A percentile compares a stretch with the other conserved stretches of the same genome.
Conservation (phyloP, 2,329 filamentous ascomycete species). For the Curvularia sp. region DNA sequence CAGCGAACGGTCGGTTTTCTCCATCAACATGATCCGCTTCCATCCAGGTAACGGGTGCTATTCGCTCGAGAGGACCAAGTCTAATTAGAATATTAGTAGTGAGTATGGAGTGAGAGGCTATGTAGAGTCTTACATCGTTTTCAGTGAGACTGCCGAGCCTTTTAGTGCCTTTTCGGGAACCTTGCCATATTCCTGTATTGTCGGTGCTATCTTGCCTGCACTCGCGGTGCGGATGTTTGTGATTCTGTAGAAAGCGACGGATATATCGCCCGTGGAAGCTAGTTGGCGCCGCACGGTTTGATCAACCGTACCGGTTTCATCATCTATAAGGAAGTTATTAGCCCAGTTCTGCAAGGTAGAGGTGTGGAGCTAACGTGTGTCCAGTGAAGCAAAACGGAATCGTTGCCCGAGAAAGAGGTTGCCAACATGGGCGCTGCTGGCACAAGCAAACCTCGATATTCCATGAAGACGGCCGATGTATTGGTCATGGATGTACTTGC, state of each 20-base stretch:
- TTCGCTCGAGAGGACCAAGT: constrained; percentile 4
- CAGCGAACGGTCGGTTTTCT: constrained; percentile 16
- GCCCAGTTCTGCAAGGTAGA: not conserved
- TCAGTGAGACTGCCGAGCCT: constrained; percentile 12
- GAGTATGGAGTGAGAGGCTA: not conserved
- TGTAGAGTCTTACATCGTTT: constrained; percentile 5
- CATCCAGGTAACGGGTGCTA: constrained; percentile 8
- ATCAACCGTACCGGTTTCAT: not conserved
- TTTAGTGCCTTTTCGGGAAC: constrained; percentile 18
- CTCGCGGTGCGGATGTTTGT: constrained; percentile 5
- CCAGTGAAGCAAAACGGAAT: constrained; percentile 10
- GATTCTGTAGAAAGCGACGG: constrained; percentile 3
- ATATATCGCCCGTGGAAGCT: constrained; percentile 6
- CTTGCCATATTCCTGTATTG: constrained; percentile 4
- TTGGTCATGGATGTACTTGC: constrained; percentile 4
- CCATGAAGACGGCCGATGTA: not conserved
- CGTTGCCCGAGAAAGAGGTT: constrained; percentile 4
- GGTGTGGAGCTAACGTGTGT: constrained; percentile 5
- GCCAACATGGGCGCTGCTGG: not conserved
- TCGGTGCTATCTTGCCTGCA: constrained; percentile 4
- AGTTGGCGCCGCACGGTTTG: constrained; percentile 1
- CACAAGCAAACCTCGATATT: not conserved
- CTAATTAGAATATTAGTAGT: not conserved
- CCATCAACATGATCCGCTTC: constrained; percentile 8
- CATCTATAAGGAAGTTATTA: not conserved